Percentiles rank a stretch among this genome's conserved stretches.
Conservation (phyloP, 2,329 filamentous ascomycete species). For the Pseudopithomyces chartarum region DNA sequence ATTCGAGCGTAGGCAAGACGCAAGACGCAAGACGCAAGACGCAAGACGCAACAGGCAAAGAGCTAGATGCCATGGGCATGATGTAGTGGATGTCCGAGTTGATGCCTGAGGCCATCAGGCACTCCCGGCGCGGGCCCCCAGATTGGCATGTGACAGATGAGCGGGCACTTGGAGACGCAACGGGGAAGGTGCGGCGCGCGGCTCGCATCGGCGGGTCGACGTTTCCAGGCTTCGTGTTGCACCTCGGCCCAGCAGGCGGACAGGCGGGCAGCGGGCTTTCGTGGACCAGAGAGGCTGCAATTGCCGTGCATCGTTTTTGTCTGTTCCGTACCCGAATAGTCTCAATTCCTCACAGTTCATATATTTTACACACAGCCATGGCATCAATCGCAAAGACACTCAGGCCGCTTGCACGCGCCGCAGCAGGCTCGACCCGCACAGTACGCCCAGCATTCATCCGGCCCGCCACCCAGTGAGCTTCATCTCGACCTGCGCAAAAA, state of each 20-base stretch:
- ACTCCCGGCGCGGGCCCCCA: too few relatives aligned
- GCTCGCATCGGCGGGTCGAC: slow-evolving; percentile 14
- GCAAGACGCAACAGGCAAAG: too few relatives aligned
- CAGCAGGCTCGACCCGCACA: slow-evolving; percentile 29
- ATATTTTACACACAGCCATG: slow-evolving; percentile 23
- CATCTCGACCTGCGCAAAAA: slow-evolving; percentile 7
- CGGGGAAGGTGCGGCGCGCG: slow-evolving; percentile 12
- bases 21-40: too few relatives aligned
- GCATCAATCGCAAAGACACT: slow-evolving; percentile 38
- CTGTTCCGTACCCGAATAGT: slow-evolving; percentile 2
- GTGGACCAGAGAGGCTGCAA: not conserved
- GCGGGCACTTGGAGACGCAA: slow-evolving; percentile 7
- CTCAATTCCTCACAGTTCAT: not conserved
- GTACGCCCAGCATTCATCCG: slow-evolving; percentile 34
- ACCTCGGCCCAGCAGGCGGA: slow-evolving; percentile 17
- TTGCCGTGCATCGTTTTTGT: not conserved
- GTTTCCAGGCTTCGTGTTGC: not conserved
- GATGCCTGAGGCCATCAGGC: too few relatives aligned
- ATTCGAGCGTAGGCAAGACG: too few relatives aligned
- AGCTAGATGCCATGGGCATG: too few relatives aligned
- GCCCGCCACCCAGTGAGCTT: slow-evolving; percentile 36
- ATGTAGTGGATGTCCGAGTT: too few relatives aligned
- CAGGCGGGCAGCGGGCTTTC: not conserved
- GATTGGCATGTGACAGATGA: slow-evolving; percentile 6
- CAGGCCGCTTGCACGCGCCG: slow-evolving; percentile 36